Evolutionary conservation across 768 basidiomycete species (phyloP), one percentile per base, ranked within the genome.

Genomic region (Goffeauzyma gilvescens): DNA sequence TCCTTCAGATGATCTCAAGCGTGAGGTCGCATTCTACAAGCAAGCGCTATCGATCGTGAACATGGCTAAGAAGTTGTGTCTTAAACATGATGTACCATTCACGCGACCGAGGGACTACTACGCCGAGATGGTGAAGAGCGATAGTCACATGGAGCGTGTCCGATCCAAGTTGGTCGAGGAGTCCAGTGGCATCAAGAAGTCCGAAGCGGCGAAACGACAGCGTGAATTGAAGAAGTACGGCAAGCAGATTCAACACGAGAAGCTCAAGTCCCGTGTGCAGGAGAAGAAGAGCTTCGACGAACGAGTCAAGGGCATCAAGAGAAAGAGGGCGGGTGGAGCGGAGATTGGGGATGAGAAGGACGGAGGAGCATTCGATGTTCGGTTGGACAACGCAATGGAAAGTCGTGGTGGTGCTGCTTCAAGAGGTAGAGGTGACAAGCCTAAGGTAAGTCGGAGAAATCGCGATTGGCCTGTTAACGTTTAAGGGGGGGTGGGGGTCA

Each of bases 51-150:
- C 87, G 47, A 67, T 76, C 30, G 86, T 79, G n/a, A 73, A 78
- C 41, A 65, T 71, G 21, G 86, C 86, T 2, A 76, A 75, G 39
- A 58, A 70, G 2, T 73, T 86, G n/a, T 83, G 83, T n/a, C 66
- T 71, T 10, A 78, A 81, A 54, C 72, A 78, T 60, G 73, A 75
- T 18, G 63, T 64, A 50, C 77, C 87, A 0, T 96, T 93, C 66
- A 80, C 82, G 8, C 79, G 90, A 12, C 93, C 93, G 0, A 54
- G 75, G 0, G 90, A 95, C 65, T 96, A 87, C 63, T 96, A 90
- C 51, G 90, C 90, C 18, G 90, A 96, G 66, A 96, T 96, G 90
- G 80, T 95, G 52, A 95, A 96, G 30, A 79, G 78, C 24, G 93
- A 98, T 55, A 69, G 81, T 6, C 93, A 98, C 65, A 98, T 98